Base-by-base conservation (phyloP, 257 asterid genomes). In the Nicotiana undulata region DNA sequence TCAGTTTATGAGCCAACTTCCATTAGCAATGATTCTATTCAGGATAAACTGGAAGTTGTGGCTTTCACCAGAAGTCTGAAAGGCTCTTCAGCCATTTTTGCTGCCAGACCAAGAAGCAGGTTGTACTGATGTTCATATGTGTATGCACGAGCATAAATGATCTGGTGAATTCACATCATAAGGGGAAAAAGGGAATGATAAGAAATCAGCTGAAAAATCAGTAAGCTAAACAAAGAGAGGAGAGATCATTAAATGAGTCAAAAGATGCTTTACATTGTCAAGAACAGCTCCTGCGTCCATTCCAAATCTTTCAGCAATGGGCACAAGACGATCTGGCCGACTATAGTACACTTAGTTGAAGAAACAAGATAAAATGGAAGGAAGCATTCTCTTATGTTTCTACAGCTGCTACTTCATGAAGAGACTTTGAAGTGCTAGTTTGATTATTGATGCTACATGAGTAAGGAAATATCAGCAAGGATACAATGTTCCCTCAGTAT, bases 11-110 rank as follows among this genome's bases (percentile, higher is more conserved):
- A 84, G 74, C 61, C 64, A 29, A 63, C 76, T n/a, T 28, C 46
- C 70, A 66, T 65, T 51, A 63, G 60, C 28, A 55, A 68, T 81
- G 61, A 64, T 61, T 78, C 64, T 76, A 37, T 63, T 68, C 63
- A 18, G 49, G 46, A 77, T 32, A 28, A 58, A 29, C n/a, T 8
- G 56, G 55, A 46, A 72, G 82, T 63, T 56, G 28, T 46, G 83
- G 77, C 24, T 79, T 91, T 92, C 68, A 96, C 99, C 97, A 96
- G 84, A 80, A 96, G 97, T 81, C 94, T 90, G 89, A 96, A 96
- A 66, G 99, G 99, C 86, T 96, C 99, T 90, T 96, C 99, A 84
- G 99, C 96, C 99, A 96, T 96, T 88, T 96, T 96, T 64, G 99
- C 99, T 80, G 98, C 99, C 77, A 96, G 92, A 64, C 98, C 96